Base-by-base conservation (phyloP, 345 rosid genomes). In the Gossypium bickii region DNA sequence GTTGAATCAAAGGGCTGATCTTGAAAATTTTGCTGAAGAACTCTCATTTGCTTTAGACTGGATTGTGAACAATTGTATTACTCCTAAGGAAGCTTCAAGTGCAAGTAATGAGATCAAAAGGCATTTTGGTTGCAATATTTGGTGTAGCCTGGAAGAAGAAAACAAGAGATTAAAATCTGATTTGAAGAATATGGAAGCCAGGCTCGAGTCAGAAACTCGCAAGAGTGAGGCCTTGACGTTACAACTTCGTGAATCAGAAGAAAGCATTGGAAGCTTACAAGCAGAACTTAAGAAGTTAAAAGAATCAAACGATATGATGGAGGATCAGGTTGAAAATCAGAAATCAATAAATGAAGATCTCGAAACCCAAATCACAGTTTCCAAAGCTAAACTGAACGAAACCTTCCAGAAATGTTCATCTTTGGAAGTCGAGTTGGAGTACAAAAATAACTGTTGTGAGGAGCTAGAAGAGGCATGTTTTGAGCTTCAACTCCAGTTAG, bases 401-500 rank as follows among this genome's bases (percentile, higher is more conserved):
- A 24, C 82, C 60, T 67, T 89, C 77, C 93, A 91, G 85, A 91
- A 87, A 82, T 84, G 86, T 34, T 83, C 92, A 15, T 91, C 92
- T 22, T 82, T 93, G 80, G 98, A 95, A 84, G 87, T 89, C 66
- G 99, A 93, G 44, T 80, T 93, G 74, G 97, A 95, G 82, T 91
- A 91, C 76, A 89, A 88, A 84, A 87, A 76, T 49, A 86, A 80
- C 67, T 88, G 93, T 68, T 95, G 98, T 58, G 94, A 91, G 71
- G 99, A 95, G 61, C 82, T 93, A 48, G 97, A 95, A 86, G 90
- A 89, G 12, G 91, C 90, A 6, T 93, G 98, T 65, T 90, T 91
- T 1, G 97, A 95, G 82, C 97, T 95, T 81, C 97, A 95, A 81
- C 97, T 95, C 75, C 92, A 91, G 80, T 72, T 91, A 55, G 98